Percentiles rank a stretch among this genome's conserved stretches.
Evolutionary conservation across 2,329 filamentous ascomycete genomes (phyloP).

Genomic region (Arthrobotrys iridis): DNA sequence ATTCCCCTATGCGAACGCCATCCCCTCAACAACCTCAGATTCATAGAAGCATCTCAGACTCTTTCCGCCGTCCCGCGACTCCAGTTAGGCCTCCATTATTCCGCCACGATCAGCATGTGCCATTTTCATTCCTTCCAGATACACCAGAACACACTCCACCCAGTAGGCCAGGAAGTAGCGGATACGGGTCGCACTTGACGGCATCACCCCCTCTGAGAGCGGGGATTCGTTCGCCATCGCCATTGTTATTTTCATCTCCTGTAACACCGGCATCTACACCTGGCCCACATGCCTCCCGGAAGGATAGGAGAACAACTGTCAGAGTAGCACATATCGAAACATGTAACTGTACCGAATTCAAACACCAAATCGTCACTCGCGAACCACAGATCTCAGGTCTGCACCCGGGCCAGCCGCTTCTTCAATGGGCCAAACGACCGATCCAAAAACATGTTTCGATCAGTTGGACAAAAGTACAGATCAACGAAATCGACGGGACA

Average conservation of each 20-base stretch:
- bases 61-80: slow-evolving; percentile 27
- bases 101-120: slow-evolving; percentile 26
- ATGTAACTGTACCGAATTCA: slow-evolving; percentile 40
- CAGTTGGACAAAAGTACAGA: slow-evolving; percentile 38
- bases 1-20: slow-evolving; percentile 45
- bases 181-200: slow-evolving; percentile 32
- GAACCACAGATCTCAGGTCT: slow-evolving; percentile 49
- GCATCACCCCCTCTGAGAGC: slow-evolving; percentile 18
- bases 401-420: slow-evolving; percentile 44
- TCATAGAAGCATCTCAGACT: slow-evolving; percentile 14
- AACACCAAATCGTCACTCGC: slow-evolving; percentile 41
- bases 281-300: slow-evolving; percentile 38
- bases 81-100: slow-evolving; percentile 43
- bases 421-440: slow-evolving; percentile 51
- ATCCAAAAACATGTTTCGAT: slow-evolving; percentile 46
- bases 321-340: slow-evolving; percentile 35
- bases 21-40: slow-evolving; percentile 33
- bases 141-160: slow-evolving; percentile 42
- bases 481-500: slow-evolving; percentile 35
- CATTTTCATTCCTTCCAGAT: slow-evolving; percentile 23
- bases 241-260: slow-evolving; percentile 45
- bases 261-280: slow-evolving; percentile 45
- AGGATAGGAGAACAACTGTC: slow-evolving; percentile 41
- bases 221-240: slow-evolving; percentile 31
- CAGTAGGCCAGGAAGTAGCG: slow-evolving; percentile 24